Percentiles rank a stretch among this genome's conserved stretches.
These are phyloP conservation scores for Cladophialophora psammophila DNA, from an alignment of 2,329 filamentous ascomycete species.

Conservation along the genomic window DNA sequence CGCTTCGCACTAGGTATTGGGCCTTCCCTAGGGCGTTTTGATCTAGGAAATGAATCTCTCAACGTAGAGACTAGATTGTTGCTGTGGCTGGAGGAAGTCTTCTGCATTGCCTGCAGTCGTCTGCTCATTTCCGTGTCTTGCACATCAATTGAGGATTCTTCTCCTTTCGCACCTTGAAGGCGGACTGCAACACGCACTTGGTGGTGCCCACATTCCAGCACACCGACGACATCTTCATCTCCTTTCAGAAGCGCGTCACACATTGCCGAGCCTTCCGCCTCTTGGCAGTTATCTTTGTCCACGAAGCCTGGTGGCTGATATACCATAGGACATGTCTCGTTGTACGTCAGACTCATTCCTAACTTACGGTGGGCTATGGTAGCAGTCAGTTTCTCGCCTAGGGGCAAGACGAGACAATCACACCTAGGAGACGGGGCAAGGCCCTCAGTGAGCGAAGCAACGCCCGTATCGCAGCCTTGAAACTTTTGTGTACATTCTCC, in stretches of 20 bases:
- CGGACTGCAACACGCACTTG: conserved; percentile 27
- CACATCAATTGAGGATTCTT: conserved; percentile 14
- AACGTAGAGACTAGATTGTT: conserved; percentile 33
- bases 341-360: conserved; percentile 56
- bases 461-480: conserved; percentile 54
- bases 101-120: conserved; percentile 37
- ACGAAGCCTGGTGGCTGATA: conserved; percentile 48
- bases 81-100: conserved; percentile 34
- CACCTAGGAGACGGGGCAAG: conserved; percentile 53
- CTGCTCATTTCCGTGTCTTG: conserved; percentile 35
- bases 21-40: conserved; percentile 20
- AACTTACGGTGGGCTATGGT: conserved; percentile 45
- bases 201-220: conserved; percentile 31
- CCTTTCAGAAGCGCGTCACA: conserved; percentile 25
- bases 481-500: conserved; percentile 48
- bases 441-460: conserved; percentile 49
- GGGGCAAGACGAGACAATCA: neutral
- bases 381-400: conserved; percentile 6
- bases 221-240: conserved; percentile 20
- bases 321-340: conserved; percentile 47
- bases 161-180: neutral
- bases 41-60: conserved; percentile 13
- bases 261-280: conserved; percentile 19
- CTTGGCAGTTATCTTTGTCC: conserved; percentile 24
- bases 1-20: conserved; percentile 17